Evolutionary conservation across 2,329 filamentous ascomycete genomes (phyloP).

Genomic region (Triangularia setosa): DNA sequence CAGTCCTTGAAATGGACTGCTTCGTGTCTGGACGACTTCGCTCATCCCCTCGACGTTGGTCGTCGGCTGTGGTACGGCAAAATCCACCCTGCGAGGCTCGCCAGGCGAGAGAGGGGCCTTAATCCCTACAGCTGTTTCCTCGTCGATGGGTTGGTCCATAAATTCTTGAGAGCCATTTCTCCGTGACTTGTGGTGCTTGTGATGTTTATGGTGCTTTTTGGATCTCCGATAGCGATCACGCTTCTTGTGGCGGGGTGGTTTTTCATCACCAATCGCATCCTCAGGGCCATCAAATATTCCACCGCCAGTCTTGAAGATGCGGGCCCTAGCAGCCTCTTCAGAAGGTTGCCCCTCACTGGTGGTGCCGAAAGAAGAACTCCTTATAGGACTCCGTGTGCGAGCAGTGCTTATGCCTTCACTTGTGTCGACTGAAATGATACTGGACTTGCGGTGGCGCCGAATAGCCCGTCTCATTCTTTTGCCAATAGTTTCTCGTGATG

Average conservation of each 20-base stretch:
- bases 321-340: conserved; percentile 37
- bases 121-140: conserved; percentile 24
- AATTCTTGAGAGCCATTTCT: conserved; percentile 27
- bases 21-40: conserved; percentile 28
- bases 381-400: conserved; percentile 29
- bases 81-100: conserved; percentile 56
- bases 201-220: conserved; percentile 41
- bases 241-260: conserved; percentile 32
- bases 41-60: conserved; percentile 26
- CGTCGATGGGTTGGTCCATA: conserved; percentile 32
- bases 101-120: conserved; percentile 29
- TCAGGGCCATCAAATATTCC: conserved; percentile 38
- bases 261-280: conserved; percentile 45
- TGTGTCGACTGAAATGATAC: conserved; percentile 46
- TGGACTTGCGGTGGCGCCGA: conserved; percentile 71
- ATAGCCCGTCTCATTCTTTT: conserved; percentile 74
- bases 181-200: conserved; percentile 40
- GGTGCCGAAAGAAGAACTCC: conserved; percentile 41
- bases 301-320: conserved; percentile 30
- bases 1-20: conserved; percentile 50
- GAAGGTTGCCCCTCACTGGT: conserved; percentile 36
- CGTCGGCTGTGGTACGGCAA: conserved; percentile 35
- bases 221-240: conserved; percentile 35
- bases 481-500: conserved; percentile 59
- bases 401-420: conserved; percentile 48